A percentile compares a stretch with the other conserved stretches of the same genome.
These are phyloP conservation scores for Fusarium neocosmosporiellum DNA, from an alignment of 2,329 filamentous ascomycete genomes.

Conservation along the genomic window DNA sequence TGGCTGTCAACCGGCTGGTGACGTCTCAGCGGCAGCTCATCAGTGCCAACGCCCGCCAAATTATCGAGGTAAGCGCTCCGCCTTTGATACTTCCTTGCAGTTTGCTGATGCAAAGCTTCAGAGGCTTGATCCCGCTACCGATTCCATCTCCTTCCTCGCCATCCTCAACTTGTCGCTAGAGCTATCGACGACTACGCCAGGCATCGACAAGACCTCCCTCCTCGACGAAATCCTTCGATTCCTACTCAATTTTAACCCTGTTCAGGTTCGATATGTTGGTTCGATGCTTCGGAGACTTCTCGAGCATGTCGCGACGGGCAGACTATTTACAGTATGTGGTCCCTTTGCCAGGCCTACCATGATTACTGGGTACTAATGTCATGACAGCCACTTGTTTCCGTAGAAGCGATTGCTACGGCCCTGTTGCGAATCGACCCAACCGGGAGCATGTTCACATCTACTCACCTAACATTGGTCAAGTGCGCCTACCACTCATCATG, in stretches of 20 bases:
- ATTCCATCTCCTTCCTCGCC: conserved; percentile 64
- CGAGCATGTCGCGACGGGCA: conserved; percentile 51
- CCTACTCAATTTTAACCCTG: conserved; percentile 60
- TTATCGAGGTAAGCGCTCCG: conserved; percentile 54
- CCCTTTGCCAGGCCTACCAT: conserved; percentile 17
- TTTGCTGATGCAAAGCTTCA: conserved; percentile 43
- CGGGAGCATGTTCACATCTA: conserved; percentile 73
- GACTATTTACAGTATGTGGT: conserved; percentile 55
- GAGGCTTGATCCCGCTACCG: conserved; percentile 58
- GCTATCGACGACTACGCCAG: conserved; percentile 38
- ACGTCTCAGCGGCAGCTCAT: conserved; percentile 49
- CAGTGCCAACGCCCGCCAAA: conserved; percentile 46
- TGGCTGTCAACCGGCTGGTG: conserved; percentile 52
- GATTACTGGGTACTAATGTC: conserved; percentile 11
- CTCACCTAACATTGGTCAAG: conserved; percentile 68
- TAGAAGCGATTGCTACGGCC: conserved; percentile 60
- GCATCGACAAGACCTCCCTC: conserved; percentile 48
- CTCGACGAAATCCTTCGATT: conserved; percentile 58
- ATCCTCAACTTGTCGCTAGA: conserved; percentile 57
- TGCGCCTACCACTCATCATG: conserved; percentile 67
- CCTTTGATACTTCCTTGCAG: neutral
- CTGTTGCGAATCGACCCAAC: conserved; percentile 75
- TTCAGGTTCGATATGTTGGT: conserved; percentile 65
- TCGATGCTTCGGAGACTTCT: conserved; percentile 57
- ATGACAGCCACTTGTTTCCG: conserved; percentile 58